Percentiles rank a stretch among this genome's conserved stretches.
Evolutionary conservation across 1,139 yeast genomes (phyloP).

Genomic region (Blastobotrys raffinosifermentans): DNA sequence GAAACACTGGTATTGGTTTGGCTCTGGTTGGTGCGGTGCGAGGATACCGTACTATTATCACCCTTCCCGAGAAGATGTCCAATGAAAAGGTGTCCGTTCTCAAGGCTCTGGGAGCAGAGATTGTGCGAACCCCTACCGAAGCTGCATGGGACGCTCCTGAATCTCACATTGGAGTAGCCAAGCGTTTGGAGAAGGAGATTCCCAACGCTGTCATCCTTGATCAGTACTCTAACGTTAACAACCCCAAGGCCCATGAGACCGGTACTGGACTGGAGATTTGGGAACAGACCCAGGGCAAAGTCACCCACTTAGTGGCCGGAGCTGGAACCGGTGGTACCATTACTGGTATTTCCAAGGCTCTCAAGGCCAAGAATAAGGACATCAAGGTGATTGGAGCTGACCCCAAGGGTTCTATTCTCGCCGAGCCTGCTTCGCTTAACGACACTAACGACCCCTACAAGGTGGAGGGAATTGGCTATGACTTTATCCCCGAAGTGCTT

Average conservation of each 20-base stretch:
- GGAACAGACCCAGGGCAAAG: conserved; percentile 69
- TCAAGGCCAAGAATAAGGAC: conserved; percentile 64
- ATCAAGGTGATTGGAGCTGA: conserved; percentile 73
- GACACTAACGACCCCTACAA: conserved; percentile 53
- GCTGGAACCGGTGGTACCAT: conserved; percentile 90
- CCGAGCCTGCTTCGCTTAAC: conserved; percentile 73
- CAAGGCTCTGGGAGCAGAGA: conserved; percentile 87
- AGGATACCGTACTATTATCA: conserved; percentile 83
- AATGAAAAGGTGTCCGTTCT: conserved; percentile 85
- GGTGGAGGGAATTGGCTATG: conserved; percentile 92
- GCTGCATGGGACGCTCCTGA: conserved; percentile 95
- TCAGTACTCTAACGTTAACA: conserved; percentile 73
- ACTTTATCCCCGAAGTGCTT: conserved; percentile 78
- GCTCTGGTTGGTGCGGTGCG: conserved; percentile 83
- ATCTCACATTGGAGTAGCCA: conserved; percentile 86
- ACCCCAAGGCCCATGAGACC: conserved; percentile 78
- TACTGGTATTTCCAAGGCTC: conserved; percentile 68
- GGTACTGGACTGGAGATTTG: conserved; percentile 87
- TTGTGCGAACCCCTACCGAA: conserved; percentile 86
- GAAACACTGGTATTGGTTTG: conserved; percentile 72
- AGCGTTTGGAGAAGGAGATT: conserved; percentile 72
- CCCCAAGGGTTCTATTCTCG: conserved; percentile 82
- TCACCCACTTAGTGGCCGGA: conserved; percentile 78
- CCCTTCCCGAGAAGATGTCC: conserved; percentile 89
- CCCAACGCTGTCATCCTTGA: conserved; percentile 83